Evolutionary conservation across 805 yeast genomes (phyloP).

Genomic region (Candida xyloterini): DNA sequence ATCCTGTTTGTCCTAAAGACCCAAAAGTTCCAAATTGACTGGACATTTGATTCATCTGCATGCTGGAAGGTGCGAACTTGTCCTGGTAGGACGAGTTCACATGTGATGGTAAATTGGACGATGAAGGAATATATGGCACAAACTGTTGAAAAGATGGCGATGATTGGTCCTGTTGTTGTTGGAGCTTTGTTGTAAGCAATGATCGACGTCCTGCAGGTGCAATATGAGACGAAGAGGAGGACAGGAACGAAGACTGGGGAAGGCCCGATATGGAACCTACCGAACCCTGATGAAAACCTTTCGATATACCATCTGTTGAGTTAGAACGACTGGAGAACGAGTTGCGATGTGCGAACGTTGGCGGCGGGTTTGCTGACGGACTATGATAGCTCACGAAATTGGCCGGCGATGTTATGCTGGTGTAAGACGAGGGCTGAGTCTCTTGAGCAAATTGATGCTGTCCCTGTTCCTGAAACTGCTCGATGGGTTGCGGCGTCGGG

Average conservation of each 20-base stretch:
- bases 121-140: conserved; percentile 46
- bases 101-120: conserved; percentile 23
- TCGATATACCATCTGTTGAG: conserved; percentile 22
- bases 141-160: conserved; percentile 21
- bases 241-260: conserved; percentile 17
- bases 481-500: conserved; percentile 17
- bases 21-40: conserved; percentile 14
- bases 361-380: conserved; percentile 33
- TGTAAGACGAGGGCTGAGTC: conserved; percentile 23
- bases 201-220: conserved; percentile 31
- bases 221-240: conserved; percentile 18
- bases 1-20: conserved; percentile 16
- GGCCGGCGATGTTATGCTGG: conserved; percentile 30
- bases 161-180: conserved; percentile 14
- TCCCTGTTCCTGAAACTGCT: conserved; percentile 16
- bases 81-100: conserved; percentile 38
- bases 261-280: conserved; percentile 13
- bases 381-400: conserved; percentile 31
- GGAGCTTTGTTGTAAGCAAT: conserved; percentile 27
- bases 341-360: conserved; percentile 23
- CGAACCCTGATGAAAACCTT: conserved; percentile 4
- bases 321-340: conserved; percentile 28
- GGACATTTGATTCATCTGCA: conserved; percentile 12
- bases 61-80: conserved; percentile 9
- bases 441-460: conserved; percentile 15